Conservation (phyloP, 345 rosid genomes). For the Toxicodendron radicans region DNA sequence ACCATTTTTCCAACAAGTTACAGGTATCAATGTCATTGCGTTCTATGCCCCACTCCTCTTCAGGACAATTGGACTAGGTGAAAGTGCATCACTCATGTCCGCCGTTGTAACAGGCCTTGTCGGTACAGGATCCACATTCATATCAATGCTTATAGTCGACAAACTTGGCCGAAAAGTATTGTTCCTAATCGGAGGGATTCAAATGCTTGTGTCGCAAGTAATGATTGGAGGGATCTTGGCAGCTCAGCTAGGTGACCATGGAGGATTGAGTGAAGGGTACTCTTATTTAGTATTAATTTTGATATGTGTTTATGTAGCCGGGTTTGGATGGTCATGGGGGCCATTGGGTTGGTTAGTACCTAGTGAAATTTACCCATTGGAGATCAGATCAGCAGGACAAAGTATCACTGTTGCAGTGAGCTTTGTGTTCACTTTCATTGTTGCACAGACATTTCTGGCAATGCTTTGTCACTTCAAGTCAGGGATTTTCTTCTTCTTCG, state of each 20-base stretch:
- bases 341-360: constrained; percentile 57
- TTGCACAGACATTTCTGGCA: constrained; percentile 41
- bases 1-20: constrained; percentile 76
- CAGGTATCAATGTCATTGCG: constrained; percentile 67
- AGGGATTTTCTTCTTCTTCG: constrained; percentile 54
- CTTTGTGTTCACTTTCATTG: constrained; percentile 38
- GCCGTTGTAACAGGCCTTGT: constrained; percentile 51
- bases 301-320: constrained; percentile 41
- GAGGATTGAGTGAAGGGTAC: constrained; percentile 36
- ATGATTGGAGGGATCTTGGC: constrained; percentile 46
- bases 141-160: constrained; percentile 65
- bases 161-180: constrained; percentile 49
- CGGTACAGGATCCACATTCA: constrained; percentile 36
- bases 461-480: constrained; percentile 49
- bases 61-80: constrained; percentile 66
- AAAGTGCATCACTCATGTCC: constrained; percentile 59
- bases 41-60: constrained; percentile 75
- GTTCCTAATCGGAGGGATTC: constrained; percentile 56
- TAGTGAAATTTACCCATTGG: constrained; percentile 45
- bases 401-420: constrained; percentile 47
- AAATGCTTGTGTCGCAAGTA: constrained; percentile 61
- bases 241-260: constrained; percentile 50
- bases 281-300: constrained; percentile 33
- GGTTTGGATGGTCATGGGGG: constrained; percentile 58
- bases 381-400: constrained; percentile 48